Conservation (phyloP, 106 monocot species). For the Hemerocallis citrina region DNA sequence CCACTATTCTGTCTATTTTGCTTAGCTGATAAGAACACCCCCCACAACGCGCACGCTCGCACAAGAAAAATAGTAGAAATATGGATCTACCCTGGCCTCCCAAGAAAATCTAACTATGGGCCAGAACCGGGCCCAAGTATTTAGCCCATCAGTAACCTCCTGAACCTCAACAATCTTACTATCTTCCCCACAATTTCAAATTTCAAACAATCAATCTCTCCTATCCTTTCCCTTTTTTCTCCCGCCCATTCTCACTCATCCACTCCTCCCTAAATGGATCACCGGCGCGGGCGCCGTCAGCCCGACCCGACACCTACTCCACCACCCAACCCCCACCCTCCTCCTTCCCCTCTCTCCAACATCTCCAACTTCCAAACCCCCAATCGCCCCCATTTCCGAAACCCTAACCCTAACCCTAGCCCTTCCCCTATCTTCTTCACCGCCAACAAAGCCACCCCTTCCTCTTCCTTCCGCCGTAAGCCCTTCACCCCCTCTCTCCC, state of each 20-base stretch:
- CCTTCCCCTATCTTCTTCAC: constrained; percentile 30
- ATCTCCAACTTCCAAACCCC: constrained; percentile 52
- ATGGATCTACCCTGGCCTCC: too few relatives aligned
- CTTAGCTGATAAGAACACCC: too few relatives aligned
- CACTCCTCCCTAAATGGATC: too few relatives aligned
- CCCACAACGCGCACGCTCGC: too few relatives aligned
- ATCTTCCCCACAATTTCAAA: too few relatives aligned
- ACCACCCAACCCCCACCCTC: constrained; percentile 5
- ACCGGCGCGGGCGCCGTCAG: constrained; percentile 7
- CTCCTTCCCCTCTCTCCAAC: constrained; percentile 25
- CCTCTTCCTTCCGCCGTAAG: constrained; percentile 1
- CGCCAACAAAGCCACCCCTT: constrained; percentile 33
- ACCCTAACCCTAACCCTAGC: constrained; percentile 19
- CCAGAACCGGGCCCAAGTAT: too few relatives aligned
- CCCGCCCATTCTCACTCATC: background rate
- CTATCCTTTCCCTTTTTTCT: background rate
- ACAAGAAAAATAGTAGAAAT: too few relatives aligned
- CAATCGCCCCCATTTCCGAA: background rate
- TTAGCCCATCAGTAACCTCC: too few relatives aligned
- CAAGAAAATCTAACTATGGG: too few relatives aligned
- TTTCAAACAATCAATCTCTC: background rate
- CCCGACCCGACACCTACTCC: constrained; percentile 1
- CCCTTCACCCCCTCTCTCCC: constrained; percentile 2
- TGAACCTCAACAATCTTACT: too few relatives aligned
- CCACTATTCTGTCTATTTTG: too few relatives aligned